Evolutionary conservation across 495 filamentous ascomycete species (phyloP).

Genomic region (Hypomontagnella monticulosa): DNA sequence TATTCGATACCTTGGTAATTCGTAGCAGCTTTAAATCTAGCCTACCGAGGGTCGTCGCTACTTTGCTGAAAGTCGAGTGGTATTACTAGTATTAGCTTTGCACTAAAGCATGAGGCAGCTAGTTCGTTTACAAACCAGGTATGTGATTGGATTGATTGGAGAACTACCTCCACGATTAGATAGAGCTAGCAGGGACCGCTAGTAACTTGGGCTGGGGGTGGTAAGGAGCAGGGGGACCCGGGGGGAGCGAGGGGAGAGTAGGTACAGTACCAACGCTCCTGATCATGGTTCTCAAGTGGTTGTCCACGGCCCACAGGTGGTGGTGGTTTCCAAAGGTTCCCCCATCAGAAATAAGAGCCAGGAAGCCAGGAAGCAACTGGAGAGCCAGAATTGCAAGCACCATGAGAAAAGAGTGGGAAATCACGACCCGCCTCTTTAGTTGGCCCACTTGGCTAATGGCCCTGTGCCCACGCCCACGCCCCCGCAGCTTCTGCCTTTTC

Average conservation of each 20-base stretch:
- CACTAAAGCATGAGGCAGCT: conserved; percentile 38
- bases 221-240: conserved; percentile 25
- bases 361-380: too few species aligned
- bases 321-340: too few species aligned
- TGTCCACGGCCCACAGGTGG: conserved; percentile 1
- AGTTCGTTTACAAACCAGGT: conserved; percentile 23
- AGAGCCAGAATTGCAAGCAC: not conserved
- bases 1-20: conserved; percentile 1
- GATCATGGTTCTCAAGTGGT: too few species aligned
- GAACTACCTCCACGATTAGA: conserved; percentile 40
- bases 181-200: conserved; percentile 39
- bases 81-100: conserved; percentile 40
- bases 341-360: too few species aligned
- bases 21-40: conserved; percentile 16
- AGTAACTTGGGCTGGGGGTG: conserved; percentile 24
- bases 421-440: conserved; percentile 32
- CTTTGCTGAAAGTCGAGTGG: conserved; percentile 31
- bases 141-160: conserved; percentile 34
- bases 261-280: conserved; percentile 33
- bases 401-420: conserved; percentile 38
- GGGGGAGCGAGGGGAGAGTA: conserved; percentile 4
- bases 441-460: conserved; percentile 30
- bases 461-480: conserved; percentile 57
- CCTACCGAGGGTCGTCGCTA: conserved; percentile 25
- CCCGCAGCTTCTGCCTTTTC: conserved; percentile 55